Evolutionary conservation across 2,329 filamentous ascomycete species (phyloP), one percentile per base, ranked within the genome.

Genomic region (Paecilomyces sp.): DNA sequence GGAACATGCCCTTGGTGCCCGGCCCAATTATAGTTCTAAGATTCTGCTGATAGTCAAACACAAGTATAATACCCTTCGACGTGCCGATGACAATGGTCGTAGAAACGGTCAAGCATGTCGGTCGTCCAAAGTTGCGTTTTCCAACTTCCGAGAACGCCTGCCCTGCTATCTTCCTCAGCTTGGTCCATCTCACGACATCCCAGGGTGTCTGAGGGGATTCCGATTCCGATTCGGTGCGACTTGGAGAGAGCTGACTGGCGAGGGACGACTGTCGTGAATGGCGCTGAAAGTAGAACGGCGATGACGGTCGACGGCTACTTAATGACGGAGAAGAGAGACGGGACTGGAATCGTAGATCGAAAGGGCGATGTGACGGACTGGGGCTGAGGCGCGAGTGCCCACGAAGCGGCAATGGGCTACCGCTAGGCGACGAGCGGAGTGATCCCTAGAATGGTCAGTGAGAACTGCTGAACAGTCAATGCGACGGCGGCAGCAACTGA

Each of bases 111-210:
- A 97, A 83, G 77, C 92, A 97, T 0, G 93, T 97, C 25, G 93
- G 92, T 50, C 87, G 83, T 30, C 94, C 95, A 79, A 97, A 97
- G 74, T 90, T 97, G 62, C 94, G 88, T 77, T 87, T 94, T 36
- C 92, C 94, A 52, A 88, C 84, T 74, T 99, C 95, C 2, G 93
- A 96, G 73, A 97, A 97, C 3, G 90, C 87, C 73, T 97, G 91
- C 0, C 85, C 86, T 25, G 91, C 92, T 63, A 99, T 85, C 73
- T 95, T 97, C 69, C 88, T 90, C 60, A 99, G 78, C 71, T 90
- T 94, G 1, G 91, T 97, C 95, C 95, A 99, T 70, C 92, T 85
- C 61, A 99, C 89, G 58, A 97, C 92, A 70, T 99, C 94, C 95
- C 94, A 99, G 1, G 94, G 94, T 4, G 90, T 86, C 58, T 91